Evolutionary conservation across 2,329 filamentous ascomycete genomes (phyloP), one percentile per base, ranked within the genome.

Genomic region (Parastagonospora avenae): DNA sequence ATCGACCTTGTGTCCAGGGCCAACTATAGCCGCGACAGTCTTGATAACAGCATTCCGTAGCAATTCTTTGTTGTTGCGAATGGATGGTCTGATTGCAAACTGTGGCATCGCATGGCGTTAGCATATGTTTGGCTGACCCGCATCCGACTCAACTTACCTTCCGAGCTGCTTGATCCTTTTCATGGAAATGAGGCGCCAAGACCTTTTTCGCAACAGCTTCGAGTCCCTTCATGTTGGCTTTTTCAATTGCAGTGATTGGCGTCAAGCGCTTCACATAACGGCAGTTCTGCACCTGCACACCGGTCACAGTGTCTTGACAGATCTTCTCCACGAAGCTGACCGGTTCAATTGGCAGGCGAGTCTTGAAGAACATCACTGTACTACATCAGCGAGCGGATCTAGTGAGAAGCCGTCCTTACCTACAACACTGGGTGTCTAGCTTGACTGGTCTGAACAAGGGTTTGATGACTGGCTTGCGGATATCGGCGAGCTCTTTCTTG

Each of bases 31-130:
- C 4, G 89, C 90, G 56, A 93, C 81, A 56, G 82, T 83, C 64
- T 87, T 84, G 71, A 94, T 93, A 42, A 93, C 80, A 14, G 78
- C 78, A 57, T 87, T 83, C 51, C 89, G 83, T 60, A 83, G 87
- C 54, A 93, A 79, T 3, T 80, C 80, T 60, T 80, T 86, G 73
- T 92, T 87, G 64, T 89, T 90, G 48, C 90, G 85, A 54, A 91
- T 84, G 11, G 84, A 88, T n/a, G 88, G 85, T 38, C 90, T 85
- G 60, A 95, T 92, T n/a, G 90, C 90, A 74, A 91, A 94, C 90
- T 93, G 54, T 27, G 8, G 39, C 27, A 45, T 47, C 24, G 42
- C 32, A 33, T 45, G 30, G 30, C 28, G 37, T 71, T 59, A 71
- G 66, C 51, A 42, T 11, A 11, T 32, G 30, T 32, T 32, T 32